A percentile compares a stretch with the other conserved stretches of the same genome.
These are phyloP conservation scores for Anisodus acutangulus DNA, from an alignment of 257 asterid species.

Conservation along the genomic window DNA sequence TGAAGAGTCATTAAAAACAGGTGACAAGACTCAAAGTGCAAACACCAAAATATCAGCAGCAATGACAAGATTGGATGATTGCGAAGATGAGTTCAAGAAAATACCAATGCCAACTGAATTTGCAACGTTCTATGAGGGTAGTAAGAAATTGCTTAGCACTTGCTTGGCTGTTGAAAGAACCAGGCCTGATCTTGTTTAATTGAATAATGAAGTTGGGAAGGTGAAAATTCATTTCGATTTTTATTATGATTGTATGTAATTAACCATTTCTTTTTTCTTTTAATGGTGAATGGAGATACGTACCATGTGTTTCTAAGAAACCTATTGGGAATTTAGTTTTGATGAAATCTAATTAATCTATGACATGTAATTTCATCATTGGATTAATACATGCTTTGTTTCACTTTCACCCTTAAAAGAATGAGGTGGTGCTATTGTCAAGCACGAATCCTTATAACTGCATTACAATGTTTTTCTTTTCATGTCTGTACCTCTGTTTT, in stretches of 20 bases:
- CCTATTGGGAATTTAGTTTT: neutral
- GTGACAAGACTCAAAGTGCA: too few relatives aligned
- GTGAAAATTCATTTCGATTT: too few relatives aligned
- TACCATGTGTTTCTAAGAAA: neutral
- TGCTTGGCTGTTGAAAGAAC: too few relatives aligned
- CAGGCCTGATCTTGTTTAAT: too few relatives aligned
- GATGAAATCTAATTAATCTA: neutral
- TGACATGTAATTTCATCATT: neutral
- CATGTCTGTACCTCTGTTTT: neutral
- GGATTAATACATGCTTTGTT: neutral
- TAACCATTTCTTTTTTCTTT: neutral
- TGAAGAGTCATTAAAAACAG: too few relatives aligned
- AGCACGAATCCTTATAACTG: neutral
- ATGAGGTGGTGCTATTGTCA: neutral
- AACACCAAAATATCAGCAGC: too few relatives aligned
- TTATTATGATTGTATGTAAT: neutral
- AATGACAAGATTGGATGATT: too few relatives aligned
- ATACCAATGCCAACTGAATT: too few relatives aligned
- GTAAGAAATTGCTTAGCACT: too few relatives aligned
- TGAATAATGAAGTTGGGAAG: too few relatives aligned
- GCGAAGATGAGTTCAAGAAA: too few relatives aligned
- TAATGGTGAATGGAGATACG: neutral
- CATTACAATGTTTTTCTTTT: neutral
- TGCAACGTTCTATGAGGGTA: too few relatives aligned
- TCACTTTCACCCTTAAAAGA: neutral